These are phyloP conservation scores for Bolboschoenus planiculmis DNA, from an alignment of 176 grass and related monocot species.

Conservation along the genomic window DNA sequence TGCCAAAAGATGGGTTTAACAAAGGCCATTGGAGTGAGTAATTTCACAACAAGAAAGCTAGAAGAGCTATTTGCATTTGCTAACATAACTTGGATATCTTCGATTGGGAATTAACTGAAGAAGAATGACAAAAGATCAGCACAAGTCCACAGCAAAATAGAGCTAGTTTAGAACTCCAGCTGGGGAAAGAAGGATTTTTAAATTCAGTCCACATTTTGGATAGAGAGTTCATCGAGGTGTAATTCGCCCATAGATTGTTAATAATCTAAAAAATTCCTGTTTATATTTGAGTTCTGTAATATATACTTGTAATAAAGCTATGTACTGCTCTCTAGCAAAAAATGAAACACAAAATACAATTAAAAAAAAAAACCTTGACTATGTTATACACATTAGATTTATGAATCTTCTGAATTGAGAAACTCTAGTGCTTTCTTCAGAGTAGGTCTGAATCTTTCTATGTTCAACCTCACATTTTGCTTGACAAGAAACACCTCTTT, in stretches of 20 bases:
- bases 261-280: background rate
- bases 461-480: conserved; percentile 71
- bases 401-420: conserved; percentile 25
- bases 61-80: conserved; percentile 25
- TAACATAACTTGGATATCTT: conserved; percentile 39
- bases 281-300: background rate
- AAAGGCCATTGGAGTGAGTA: conserved; percentile 62
- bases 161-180: background rate
- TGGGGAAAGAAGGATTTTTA: conserved; percentile 33
- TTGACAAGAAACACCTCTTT: conserved; percentile 52
- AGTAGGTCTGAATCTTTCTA: conserved; percentile 39
- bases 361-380: background rate
- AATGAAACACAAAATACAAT: background rate
- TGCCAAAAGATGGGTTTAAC: conserved; percentile 49
- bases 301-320: background rate
- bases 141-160: conserved; percentile 38
- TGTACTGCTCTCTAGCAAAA: background rate
- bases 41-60: conserved; percentile 51
- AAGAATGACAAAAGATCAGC: conserved; percentile 43
- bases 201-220: conserved; percentile 27
- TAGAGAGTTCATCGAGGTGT: conserved; percentile 40
- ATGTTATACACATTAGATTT: background rate
- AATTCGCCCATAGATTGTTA: background rate
- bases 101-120: conserved; percentile 46
- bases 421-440: conserved; percentile 40